These are phyloP conservation scores for Daldinia grandis DNA, from an alignment of 495 filamentous ascomycete species.

Conservation along the genomic window DNA sequence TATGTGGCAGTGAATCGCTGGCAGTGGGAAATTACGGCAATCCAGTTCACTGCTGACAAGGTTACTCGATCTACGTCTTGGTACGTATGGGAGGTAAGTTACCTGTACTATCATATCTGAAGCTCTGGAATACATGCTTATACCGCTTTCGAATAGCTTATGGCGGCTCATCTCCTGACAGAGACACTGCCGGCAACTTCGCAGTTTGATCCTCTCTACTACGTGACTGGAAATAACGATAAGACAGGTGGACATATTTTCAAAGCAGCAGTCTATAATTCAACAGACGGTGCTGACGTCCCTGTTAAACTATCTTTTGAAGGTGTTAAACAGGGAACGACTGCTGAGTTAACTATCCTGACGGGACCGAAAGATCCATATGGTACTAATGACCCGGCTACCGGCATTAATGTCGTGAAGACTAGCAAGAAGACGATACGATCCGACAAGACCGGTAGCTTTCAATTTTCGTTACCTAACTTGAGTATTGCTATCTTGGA, in stretches of 20 bases:
- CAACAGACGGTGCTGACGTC: conserved; percentile 53
- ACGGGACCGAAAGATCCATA: conserved; percentile 60
- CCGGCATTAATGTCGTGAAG: conserved; percentile 50
- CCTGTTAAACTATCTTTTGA: conserved; percentile 64
- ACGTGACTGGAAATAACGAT: conserved; percentile 58
- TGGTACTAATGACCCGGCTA: conserved; percentile 49
- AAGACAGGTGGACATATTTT: conserved; percentile 54
- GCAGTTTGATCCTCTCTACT: conserved; percentile 65
- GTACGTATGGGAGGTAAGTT: conserved; percentile 55
- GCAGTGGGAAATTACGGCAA: conserved; percentile 56
- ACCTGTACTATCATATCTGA: conserved; percentile 26
- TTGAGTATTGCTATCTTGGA: conserved; percentile 63
- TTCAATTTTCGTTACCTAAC: conserved; percentile 59
- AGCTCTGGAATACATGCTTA: conserved; percentile 31
- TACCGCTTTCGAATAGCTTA: conserved; percentile 49
- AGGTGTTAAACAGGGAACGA: conserved; percentile 54
- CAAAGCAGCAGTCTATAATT: conserved; percentile 75
- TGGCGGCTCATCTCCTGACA: conserved; percentile 63
- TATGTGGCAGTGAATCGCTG: conserved; percentile 47
- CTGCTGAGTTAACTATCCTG: conserved; percentile 65
- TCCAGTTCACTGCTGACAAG: conserved; percentile 63
- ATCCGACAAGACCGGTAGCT: conserved; percentile 55
- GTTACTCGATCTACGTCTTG: conserved; percentile 56
- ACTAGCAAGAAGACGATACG: conserved; percentile 53
- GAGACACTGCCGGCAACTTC: conserved; percentile 59